These are phyloP conservation scores for Yamadazyma trypodendri DNA, from an alignment of 1,139 yeast genomes.

Conservation along the genomic window DNA sequence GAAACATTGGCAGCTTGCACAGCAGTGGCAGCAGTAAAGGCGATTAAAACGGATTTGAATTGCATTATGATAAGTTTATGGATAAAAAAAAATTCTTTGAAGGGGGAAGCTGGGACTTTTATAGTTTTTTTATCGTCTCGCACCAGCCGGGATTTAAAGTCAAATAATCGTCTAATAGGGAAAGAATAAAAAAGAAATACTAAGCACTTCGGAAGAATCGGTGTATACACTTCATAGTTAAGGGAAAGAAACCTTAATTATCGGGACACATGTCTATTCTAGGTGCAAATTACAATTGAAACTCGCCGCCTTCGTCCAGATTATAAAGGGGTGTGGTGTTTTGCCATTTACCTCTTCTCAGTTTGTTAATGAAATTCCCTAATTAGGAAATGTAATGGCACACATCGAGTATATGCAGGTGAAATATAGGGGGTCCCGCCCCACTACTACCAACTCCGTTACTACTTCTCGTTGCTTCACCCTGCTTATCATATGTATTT, in stretches of 20 bases:
- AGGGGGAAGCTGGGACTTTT: slow-evolving; percentile 11
- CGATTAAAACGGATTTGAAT: slow-evolving; percentile 41
- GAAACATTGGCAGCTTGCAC: slow-evolving; percentile 40
- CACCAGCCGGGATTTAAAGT: neutral
- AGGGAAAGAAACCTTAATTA: neutral
- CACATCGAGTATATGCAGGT: neutral
- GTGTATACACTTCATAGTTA: neutral
- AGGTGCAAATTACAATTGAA: neutral
- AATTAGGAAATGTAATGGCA: slow-evolving; percentile 8
- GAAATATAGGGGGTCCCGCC: neutral
- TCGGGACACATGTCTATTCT: neutral
- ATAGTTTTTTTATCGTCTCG: slow-evolving; percentile 9
- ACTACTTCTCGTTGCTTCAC: neutral
- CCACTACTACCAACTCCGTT: neutral
- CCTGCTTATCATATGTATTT: no score
- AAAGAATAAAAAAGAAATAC: neutral
- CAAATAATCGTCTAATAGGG: neutral
- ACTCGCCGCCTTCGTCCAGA: neutral
- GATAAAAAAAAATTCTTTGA: slow-evolving; percentile 5
- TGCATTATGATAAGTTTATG: slow-evolving; percentile 27
- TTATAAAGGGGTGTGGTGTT: slow-evolving; percentile 1
- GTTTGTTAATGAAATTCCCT: slow-evolving; percentile 10
- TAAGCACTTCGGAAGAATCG: neutral
- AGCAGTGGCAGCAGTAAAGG: slow-evolving; percentile 42
- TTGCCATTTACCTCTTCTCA: neutral